phyloP scores from a whole-genome alignment of 2,329 filamentous ascomycete genomes.

The Xenosphaeropsis pyriputrescens region DNA sequence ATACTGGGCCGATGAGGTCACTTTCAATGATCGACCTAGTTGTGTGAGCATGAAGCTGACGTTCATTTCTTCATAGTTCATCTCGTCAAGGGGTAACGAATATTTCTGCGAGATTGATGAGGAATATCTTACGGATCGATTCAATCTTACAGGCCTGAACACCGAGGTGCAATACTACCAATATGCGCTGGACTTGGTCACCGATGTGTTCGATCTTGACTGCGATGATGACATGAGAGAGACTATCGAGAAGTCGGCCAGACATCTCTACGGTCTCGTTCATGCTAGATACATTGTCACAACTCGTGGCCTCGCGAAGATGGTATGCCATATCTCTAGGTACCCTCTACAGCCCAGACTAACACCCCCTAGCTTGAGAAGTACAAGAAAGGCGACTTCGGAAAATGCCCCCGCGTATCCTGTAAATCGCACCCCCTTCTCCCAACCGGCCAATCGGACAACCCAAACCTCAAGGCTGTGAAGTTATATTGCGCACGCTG shows the following conservation, averaged over 20 bases:
- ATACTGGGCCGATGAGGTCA: background rate
- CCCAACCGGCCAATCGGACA: constrained; percentile 86
- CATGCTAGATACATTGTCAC: constrained; percentile 96
- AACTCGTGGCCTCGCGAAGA: constrained; percentile 83
- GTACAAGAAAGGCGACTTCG: constrained; percentile 96
- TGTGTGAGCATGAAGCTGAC: constrained; percentile 8
- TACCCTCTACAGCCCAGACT: constrained; percentile 4
- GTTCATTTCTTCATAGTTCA: constrained; percentile 52
- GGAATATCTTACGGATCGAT: constrained; percentile 93
- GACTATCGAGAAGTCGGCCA: constrained; percentile 91
- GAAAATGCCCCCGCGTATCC: constrained; percentile 92
- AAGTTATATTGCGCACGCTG: constrained; percentile 96
- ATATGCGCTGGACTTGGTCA: constrained; percentile 93
- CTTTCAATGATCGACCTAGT: background rate
- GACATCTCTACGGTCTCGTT: constrained; percentile 89
- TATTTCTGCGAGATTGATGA: constrained; percentile 99
- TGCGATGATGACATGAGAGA: constrained; percentile 98
- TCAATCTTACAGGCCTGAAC: constrained; percentile 94
- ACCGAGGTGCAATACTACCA: constrained; percentile 98
- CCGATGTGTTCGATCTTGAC: constrained; percentile 95
- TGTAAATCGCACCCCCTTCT: constrained; percentile 88
- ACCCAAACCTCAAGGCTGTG: constrained; percentile 75
- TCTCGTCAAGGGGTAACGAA: constrained; percentile 92
- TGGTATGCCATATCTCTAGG: constrained; percentile 46
- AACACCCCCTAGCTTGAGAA: constrained; percentile 67